Evolutionary conservation across 163 green algal species (phyloP), one percentile per base, ranked within the genome.

Genomic region (Scenedesmus sp.): DNA sequence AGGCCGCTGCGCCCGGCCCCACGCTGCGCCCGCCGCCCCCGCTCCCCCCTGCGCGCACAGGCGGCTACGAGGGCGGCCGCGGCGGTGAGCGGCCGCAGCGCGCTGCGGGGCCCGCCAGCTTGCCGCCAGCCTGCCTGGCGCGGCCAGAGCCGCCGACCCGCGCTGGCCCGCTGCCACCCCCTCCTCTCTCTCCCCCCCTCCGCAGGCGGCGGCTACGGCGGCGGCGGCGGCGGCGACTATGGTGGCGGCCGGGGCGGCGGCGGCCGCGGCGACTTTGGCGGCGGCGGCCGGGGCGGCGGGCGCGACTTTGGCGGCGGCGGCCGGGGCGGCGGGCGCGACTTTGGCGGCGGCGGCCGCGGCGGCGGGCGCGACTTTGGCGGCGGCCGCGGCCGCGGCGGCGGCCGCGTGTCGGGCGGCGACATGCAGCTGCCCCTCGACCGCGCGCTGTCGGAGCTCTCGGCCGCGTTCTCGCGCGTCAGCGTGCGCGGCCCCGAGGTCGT

Each of bases 181-280:
- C n/a, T n/a, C n/a, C n/a, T n/a, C n/a, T n/a, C n/a, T n/a, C n/a
- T n/a, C n/a, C n/a, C n/a, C n/a, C n/a, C n/a, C n/a, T n/a, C n/a
- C n/a, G n/a, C n/a, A n/a, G 53, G 24, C n/a, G 53, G 53, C 53
- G 4, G 3, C 48, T 45, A 47, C 22, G 26, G 42, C 13, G 45
- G 42, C 47, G 65, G 53, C 17, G 9, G 53, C 5, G 50, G 70
- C 24, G 54, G 70, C 24, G 54, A 44, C 69, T 56, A 31, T 58
- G 69, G 70, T 50, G 70, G 70, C 11, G 56, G 56, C 34, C 5
- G 70, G 15, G 6, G 53, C 24, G 70, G 56, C 34, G 70, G 70
- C 18, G 39, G 70, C 7, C 34, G 62, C 17, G 62, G n/a, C n/a
- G 62, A 31, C 42, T 28, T 18, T 28, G 62, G 36, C 10, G 39